Base-by-base conservation (phyloP, 129 eudicot species). In the Flaveria trinervia region DNA sequence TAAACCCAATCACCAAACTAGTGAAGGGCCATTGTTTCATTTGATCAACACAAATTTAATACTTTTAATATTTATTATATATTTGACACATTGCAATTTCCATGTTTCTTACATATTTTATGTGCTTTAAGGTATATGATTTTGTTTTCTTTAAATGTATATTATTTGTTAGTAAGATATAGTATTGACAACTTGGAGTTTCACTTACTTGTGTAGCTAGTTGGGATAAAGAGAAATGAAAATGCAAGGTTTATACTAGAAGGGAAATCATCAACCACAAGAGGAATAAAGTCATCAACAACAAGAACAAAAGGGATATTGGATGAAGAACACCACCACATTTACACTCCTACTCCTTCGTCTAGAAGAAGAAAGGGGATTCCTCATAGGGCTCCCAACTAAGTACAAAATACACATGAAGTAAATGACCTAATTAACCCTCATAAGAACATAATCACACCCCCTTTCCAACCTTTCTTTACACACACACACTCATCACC, bases 281-380 rank as follows among this genome's bases (percentile, higher is more conserved):
- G 68, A 61, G 44, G 36, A 61, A 7, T 61, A 5, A 25, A 15
- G 7, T 15, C 68, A 74, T 74, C 87, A 46, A 79, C 82, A 75
- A 71, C 86, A 81, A 55, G 77, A 81, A 77, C 82, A 79, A 70
- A 88, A 76, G 65, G 82, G 68, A 61, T 61, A 61, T 25, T 61
- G 10, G 85, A 85, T 79, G 92, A 82, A 82, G 88, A 96, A 72
- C 89, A 87, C 85, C 91, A 91, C 75, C 89, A 81, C 84, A 91
- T 83, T 77, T 89, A 79, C 87, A 88, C 97, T 79, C 84, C 89
- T 81, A 87, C 93, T 77, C 93, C 98, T 49, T 74, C 72, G 79
- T 77, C 86, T 51, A 86, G 97, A 79, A 91, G 99, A 85, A 91
- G 99, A 87, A 94, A 94, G 54, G 99, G 99, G 65, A 84, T 94